These are phyloP conservation scores for Galerina sulciceps DNA, from an alignment of 768 basidiomycete species.

Conservation along the genomic window DNA sequence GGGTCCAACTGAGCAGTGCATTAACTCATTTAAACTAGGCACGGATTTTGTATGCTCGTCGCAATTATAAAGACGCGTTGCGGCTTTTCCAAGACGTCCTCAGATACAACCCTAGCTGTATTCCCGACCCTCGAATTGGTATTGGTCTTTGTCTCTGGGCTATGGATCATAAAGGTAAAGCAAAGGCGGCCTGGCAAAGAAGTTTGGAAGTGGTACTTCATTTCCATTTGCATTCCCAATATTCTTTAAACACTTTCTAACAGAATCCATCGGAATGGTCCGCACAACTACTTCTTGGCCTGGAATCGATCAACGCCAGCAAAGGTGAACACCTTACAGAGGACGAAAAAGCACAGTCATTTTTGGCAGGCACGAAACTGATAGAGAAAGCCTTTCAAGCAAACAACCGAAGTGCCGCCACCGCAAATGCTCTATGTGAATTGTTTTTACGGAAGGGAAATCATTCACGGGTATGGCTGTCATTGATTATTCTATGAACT, in stretches of 20 bases:
- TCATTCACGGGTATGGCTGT: constrained; percentile 52
- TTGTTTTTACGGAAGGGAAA: constrained; percentile 77
- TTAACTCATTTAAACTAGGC: constrained; percentile 50
- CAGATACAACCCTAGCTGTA: constrained; percentile 73
- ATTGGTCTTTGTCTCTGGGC: constrained; percentile 95
- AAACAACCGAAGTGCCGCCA: constrained; percentile 78
- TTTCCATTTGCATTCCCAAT: too few species aligned
- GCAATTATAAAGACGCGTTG: constrained; percentile 79
- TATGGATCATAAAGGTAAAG: constrained; percentile 80
- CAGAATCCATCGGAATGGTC: constrained; percentile 84
- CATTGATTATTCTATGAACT: background rate
- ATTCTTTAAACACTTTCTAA: too few species aligned
- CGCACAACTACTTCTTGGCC: constrained; percentile 79
- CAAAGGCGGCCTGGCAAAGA: constrained; percentile 89
- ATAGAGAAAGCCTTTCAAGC: constrained; percentile 82
- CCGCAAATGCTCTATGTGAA: constrained; percentile 83
- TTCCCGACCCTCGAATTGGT: constrained; percentile 93
- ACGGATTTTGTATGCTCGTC: constrained; percentile 80
- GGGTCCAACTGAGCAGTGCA: background rate
- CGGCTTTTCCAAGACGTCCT: constrained; percentile 87
- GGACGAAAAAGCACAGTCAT: constrained; percentile 62
- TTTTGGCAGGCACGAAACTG: constrained; percentile 68
- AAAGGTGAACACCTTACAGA: constrained; percentile 70
- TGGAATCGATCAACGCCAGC: constrained; percentile 87
- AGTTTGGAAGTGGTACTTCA: constrained; percentile 83